Percentiles rank a stretch among this genome's conserved stretches.
These are phyloP conservation scores for Plasmodium cynomolgi DNA, from an alignment of 169 alveolate species.

Conservation along the genomic window DNA sequence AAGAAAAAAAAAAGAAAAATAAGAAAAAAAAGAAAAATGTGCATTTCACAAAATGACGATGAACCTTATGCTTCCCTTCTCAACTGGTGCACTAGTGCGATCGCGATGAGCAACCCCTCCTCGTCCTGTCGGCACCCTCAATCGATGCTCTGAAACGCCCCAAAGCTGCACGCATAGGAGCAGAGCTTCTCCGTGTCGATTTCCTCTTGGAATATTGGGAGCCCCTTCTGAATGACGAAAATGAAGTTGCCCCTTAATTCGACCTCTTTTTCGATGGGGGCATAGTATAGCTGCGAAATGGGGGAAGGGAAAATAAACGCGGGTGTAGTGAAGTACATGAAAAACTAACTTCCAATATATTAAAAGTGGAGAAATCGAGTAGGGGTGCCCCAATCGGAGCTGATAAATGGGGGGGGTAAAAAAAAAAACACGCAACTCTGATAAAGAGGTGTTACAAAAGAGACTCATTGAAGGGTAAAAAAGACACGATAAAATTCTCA, in stretches of 20 bases:
- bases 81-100: not conserved
- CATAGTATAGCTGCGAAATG: conserved; percentile 28
- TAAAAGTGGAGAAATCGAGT: not conserved
- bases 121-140: not conserved
- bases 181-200: conserved; percentile 28
- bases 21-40: not conserved
- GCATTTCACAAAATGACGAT: not conserved
- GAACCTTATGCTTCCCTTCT: not conserved
- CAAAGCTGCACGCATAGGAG: conserved; percentile 30
- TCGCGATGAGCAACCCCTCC: not conserved
- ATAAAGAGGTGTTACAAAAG: too few relatives aligned
- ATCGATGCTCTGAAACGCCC: conserved; percentile 20
- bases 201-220: conserved; percentile 57
- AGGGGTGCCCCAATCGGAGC: not conserved
- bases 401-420: not conserved
- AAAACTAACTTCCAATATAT: not conserved
- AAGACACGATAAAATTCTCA: too few relatives aligned
- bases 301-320: not conserved
- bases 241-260: conserved; percentile 37
- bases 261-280: conserved; percentile 46
- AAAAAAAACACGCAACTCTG: too few relatives aligned
- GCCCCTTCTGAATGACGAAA: conserved; percentile 58
- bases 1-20: not conserved
- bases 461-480: too few relatives aligned
- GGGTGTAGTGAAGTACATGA: not conserved